Conservation (phyloP, 169 alveolate genomes). For the Cryptosporidium andersoni region DNA sequence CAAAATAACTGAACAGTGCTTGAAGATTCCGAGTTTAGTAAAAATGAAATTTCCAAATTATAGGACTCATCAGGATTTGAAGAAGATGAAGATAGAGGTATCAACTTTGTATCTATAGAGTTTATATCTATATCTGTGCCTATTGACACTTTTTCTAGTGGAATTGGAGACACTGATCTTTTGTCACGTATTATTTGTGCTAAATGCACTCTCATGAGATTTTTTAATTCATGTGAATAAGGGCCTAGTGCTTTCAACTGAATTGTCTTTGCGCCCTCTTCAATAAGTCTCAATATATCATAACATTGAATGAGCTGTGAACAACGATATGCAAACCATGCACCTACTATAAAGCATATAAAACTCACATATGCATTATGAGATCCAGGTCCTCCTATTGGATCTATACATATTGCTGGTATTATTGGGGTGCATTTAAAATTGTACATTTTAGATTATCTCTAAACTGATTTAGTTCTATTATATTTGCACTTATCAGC, state of each 20-base stretch:
- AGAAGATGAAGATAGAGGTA: conserved; percentile 65
- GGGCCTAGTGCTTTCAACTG: conserved; percentile 47
- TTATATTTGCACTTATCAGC: too few species aligned
- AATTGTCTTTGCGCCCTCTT: conserved; percentile 36
- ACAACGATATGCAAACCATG: conserved; percentile 15
- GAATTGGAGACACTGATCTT: conserved; percentile 49
- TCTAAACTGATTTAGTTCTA: too few species aligned
- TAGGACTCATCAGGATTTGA: conserved; percentile 61
- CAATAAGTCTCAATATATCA: conserved; percentile 41
- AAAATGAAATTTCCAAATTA: conserved; percentile 47
- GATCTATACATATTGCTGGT: conserved; percentile 54
- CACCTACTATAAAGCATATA: neutral
- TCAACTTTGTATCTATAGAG: conserved; percentile 31
- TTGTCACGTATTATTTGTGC: conserved; percentile 52
- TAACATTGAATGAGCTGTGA: conserved; percentile 30
- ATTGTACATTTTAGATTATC: neutral
- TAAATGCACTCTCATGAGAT: conserved; percentile 8
- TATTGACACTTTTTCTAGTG: conserved; percentile 7
- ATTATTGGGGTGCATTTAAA: conserved; percentile 28
- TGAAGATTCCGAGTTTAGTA: conserved; percentile 20
- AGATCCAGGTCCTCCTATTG: conserved; percentile 55
- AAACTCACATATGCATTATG: conserved; percentile 31
- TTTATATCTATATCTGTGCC: conserved; percentile 14
- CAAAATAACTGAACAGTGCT: conserved; percentile 38
- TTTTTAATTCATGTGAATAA: conserved; percentile 61